Percentiles rank a stretch among this genome's conserved stretches.
Evolutionary conservation across 306 rosid genomes (phyloP).

Genomic region (Hylodesmum podocarpum): DNA sequence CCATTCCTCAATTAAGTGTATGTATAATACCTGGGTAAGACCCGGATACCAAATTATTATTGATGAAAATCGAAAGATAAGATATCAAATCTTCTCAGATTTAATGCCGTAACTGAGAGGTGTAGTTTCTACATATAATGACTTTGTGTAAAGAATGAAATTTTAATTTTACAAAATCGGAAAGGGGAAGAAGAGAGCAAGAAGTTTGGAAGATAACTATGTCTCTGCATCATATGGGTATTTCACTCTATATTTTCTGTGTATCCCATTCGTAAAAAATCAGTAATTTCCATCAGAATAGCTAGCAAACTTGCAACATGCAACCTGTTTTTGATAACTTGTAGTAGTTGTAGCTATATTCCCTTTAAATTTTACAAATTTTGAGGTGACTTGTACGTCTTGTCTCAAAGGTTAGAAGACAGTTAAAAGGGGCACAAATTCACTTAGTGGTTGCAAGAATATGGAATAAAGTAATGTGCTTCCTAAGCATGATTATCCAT

Average conservation of each 20-base stretch:
- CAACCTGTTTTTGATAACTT: not conserved
- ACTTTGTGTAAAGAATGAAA: not conserved
- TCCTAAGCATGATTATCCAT: not conserved
- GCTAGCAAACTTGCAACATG: not conserved
- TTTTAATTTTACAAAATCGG: not conserved
- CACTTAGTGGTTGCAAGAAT: constrained; percentile 7
- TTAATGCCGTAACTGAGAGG: not conserved
- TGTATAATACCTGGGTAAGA: too few species aligned
- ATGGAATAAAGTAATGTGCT: constrained; percentile 12
- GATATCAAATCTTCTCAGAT: not conserved
- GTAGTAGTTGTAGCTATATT: not conserved
- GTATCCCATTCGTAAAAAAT: not conserved
- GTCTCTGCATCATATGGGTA: constrained; percentile 23
- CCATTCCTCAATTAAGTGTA: not conserved
- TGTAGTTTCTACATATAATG: not conserved
- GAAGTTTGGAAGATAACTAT: not conserved
- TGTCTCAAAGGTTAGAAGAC: not conserved
- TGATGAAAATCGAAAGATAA: too few species aligned
- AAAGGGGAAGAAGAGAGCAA: not conserved
- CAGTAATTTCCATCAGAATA: not conserved
- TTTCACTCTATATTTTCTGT: not conserved
- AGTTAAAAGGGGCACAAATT: not conserved
- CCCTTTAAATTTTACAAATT: not conserved
- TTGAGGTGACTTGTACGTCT: not conserved
- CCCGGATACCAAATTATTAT: too few species aligned